Percentiles rank a stretch among this genome's conserved stretches.
These are phyloP conservation scores for Hanseniaspora meyeri DNA, from an alignment of 805 yeast genomes.

Conservation along the genomic window DNA sequence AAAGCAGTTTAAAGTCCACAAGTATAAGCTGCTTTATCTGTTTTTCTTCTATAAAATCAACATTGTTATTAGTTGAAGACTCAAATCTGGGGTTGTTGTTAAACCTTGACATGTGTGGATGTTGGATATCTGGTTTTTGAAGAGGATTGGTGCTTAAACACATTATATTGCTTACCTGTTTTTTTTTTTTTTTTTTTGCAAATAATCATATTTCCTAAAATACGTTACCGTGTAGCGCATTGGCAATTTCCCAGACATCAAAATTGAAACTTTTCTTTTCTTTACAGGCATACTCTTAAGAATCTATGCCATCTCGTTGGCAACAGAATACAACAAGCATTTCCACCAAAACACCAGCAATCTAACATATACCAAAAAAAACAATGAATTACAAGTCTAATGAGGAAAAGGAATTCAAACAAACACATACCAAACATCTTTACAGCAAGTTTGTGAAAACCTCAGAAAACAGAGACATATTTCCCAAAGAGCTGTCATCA, in stretches of 20 bases:
- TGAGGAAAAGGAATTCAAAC: constrained; percentile 6
- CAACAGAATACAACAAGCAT: too few relatives aligned
- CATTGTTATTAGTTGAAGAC: neutral
- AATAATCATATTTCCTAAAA: too few relatives aligned
- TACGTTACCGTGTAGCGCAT: too few relatives aligned
- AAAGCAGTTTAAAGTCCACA: neutral
- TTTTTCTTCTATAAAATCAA: constrained; percentile 1
- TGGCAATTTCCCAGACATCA: too few relatives aligned
- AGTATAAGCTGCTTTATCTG: constrained; percentile 6
- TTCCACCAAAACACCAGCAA: too few relatives aligned
- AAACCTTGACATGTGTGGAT: neutral
- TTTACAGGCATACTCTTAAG: neutral
- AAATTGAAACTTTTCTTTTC: too few relatives aligned
- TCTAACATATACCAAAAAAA: too few relatives aligned
- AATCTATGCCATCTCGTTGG: too few relatives aligned
- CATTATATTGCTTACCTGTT: too few relatives aligned
- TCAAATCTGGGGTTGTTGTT: neutral
- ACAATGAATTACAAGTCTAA: constrained; percentile 7
- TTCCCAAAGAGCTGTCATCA: neutral
- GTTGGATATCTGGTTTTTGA: neutral
- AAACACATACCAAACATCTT: constrained; percentile 6
- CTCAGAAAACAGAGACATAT: neutral
- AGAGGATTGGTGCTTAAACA: neutral
- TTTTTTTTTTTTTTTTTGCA: too few relatives aligned
- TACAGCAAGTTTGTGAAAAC: neutral